Base-by-base conservation (phyloP, 164 flowering plant species). In the Tetracentron sinense region DNA sequence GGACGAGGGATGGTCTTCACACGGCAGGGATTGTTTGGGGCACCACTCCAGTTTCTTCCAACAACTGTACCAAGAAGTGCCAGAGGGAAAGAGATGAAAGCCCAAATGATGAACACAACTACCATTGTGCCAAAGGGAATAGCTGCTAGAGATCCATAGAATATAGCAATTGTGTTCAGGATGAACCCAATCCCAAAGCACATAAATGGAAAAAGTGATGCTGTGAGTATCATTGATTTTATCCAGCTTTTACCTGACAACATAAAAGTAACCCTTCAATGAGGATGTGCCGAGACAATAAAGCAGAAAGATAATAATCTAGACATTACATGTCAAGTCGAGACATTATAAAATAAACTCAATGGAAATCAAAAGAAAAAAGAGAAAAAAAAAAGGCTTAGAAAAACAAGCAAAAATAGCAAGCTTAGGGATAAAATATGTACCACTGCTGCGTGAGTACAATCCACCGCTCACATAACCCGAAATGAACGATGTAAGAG, bases 1-100 rank as follows among this genome's bases (percentile, higher is more conserved):
- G 97, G 98, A 52, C 97, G 94, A 65, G 98, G 98, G 78, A 93
- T 93, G 65, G 98, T 90, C 82, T 93, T 93, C 71, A 93, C 98
- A 58, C 98, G 97, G 55, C 98, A 93, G 29, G 98, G 98, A 70
- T 93, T 93, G 74, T 90, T 93, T 53, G 98, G 98, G 65, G 98
- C 96, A 63, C 98, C 98, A 76, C 92, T 93, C 94, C 96, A 89
- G 73, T 93, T 93, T 78, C 98, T 83, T 64, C 98, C 98, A 70
- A 93, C 89, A 61, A 93, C 98, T 30, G 98, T 89, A 48, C 98
- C 98, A 74, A 93, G 95, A 72, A 93, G 96, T 27, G 97, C 97
- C 56, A 93, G 76, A 58, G 98, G 98, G 65, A 93, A 93, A 33
- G 98, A 93, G 66, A 93, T 87, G 71, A 93, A 93, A 48, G 87